A percentile compares a stretch with the other conserved stretches of the same genome.
These are phyloP conservation scores for Aspergillus quadrilineatus DNA, from an alignment of 2,329 filamentous ascomycete species.

Conservation along the genomic window DNA sequence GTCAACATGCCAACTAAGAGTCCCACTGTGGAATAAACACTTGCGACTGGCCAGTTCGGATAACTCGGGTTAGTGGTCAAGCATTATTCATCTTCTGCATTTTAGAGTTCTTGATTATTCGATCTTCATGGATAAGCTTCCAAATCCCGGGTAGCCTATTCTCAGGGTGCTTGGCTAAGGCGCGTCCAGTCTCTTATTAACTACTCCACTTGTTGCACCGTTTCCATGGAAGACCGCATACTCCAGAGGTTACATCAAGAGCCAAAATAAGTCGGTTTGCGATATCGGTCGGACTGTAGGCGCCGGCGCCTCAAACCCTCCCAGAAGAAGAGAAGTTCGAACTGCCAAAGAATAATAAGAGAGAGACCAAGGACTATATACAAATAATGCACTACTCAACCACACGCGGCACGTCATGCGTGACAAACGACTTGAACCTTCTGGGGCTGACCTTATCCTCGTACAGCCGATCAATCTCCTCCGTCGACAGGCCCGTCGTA, in stretches of 20 bases:
- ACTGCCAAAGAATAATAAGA: neutral
- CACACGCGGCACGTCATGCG: neutral
- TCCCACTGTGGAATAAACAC: neutral
- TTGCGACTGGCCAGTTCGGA: too few relatives aligned
- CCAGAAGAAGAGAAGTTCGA: neutral
- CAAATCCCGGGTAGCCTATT: too few relatives aligned
- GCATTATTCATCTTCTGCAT: too few relatives aligned
- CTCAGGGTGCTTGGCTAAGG: too few relatives aligned
- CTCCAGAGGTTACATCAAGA: too few relatives aligned
- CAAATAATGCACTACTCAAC: neutral
- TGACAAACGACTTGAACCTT: neutral
- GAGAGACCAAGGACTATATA: neutral
- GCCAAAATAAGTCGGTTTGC: too few relatives aligned
- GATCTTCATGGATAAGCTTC: neutral
- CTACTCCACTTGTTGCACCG: too few relatives aligned
- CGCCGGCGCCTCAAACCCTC: neutral
- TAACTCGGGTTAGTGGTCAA: too few relatives aligned
- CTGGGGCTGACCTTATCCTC: constrained; percentile 6
- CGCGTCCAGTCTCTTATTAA: too few relatives aligned
- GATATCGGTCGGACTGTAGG: too few relatives aligned
- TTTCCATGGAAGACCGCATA: too few relatives aligned
- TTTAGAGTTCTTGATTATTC: neutral
- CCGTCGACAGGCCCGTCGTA: neutral
- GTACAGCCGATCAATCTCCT: constrained; percentile 8
- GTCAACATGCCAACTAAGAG: neutral